Base-by-base conservation (phyloP, 169 alveolate species). In the Theileria orientalis region DNA sequence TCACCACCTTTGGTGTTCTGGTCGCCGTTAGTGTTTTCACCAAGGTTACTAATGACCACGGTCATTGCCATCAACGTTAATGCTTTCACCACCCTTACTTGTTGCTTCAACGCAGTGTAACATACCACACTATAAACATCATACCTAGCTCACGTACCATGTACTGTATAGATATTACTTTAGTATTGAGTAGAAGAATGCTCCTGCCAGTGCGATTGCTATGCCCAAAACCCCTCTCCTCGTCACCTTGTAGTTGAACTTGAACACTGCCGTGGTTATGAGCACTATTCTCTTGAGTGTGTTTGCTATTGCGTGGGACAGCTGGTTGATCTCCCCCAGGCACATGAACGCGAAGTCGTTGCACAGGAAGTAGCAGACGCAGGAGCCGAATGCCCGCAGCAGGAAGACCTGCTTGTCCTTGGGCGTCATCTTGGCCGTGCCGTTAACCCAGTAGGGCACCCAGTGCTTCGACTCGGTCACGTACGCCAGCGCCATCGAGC, bases 231-330 rank as follows among this genome's bases (percentile, higher is more conserved):
- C 80, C 1, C 95, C 95, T 11, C 85, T 67, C 30, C 84, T 49
- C 14, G 92, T 87, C 11, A 91, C 80, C 21, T 87, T 91, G 33
- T 90, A 85, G 40, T 68, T 61, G 83, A 91, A 91, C 35, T 87
- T 56, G 42, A 91, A 60, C 27, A 91, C 79, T 11, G 95, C 74
- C 5, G 91, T 79, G 54, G 77, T 91, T 27, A 91, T 91, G 16
- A 91, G 87, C 49, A 90, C 91, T 13, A 91, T 86, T 23, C 95
- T 60, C 80, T 91, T 91, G 56, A 91, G 52, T 1, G 95, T 87
- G 73, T 91, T 91, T 14, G 94, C 92, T 25, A 91, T 88, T 1
- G 95, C 92, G 75, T 91, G 95, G 11, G 95, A 83, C 33, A 91
- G 89, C 69, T 86, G 95, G 56, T 88, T 90, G 11, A 91, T 82